Percentiles rank a stretch among this genome's conserved stretches.
These are phyloP conservation scores for Cystobasidium pallidum DNA, from an alignment of 1,284 basidiomycete species.

Conservation along the genomic window DNA sequence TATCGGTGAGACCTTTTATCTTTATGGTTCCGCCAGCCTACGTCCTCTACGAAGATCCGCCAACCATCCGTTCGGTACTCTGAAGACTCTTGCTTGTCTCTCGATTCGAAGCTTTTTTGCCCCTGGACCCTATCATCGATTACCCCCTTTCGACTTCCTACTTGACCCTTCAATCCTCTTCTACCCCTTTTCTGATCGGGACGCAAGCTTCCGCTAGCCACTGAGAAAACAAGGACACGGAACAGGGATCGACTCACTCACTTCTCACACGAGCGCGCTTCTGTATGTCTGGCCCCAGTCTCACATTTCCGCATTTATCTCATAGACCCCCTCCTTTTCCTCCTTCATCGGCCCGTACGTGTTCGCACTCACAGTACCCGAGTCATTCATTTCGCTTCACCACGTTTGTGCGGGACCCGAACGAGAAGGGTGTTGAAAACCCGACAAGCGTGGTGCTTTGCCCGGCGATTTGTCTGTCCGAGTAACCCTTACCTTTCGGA, in stretches of 20 bases:
- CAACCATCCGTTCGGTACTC: neutral
- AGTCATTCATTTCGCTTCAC: slow-evolving; percentile 25
- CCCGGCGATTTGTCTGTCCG: slow-evolving; percentile 25
- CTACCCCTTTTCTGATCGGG: slow-evolving; percentile 4
- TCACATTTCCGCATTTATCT: no score
- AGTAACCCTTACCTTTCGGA: slow-evolving; percentile 11
- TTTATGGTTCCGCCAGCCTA: neutral
- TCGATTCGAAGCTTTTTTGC: neutral
- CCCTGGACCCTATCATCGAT: no score
- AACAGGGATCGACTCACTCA: slow-evolving; percentile 14
- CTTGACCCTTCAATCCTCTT: slow-evolving; percentile 11
- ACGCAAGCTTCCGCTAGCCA: neutral
- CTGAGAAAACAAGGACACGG: slow-evolving; percentile 1
- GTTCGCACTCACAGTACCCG: slow-evolving; percentile 15
- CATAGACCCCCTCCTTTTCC: no score
- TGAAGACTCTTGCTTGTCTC: neutral
- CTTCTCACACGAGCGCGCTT: no score
- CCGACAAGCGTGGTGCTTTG: slow-evolving; percentile 21
- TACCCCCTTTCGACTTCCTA: neutral
- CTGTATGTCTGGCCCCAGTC: no score
- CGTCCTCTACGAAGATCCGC: slow-evolving; percentile 9
- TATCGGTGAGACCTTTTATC: neutral
- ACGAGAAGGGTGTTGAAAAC: slow-evolving; percentile 31
- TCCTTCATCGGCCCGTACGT: neutral
- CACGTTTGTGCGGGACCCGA: slow-evolving; percentile 20